Evolutionary conservation across 2,329 filamentous ascomycete genomes (phyloP).

Genomic region (Penicillium sp.): DNA sequence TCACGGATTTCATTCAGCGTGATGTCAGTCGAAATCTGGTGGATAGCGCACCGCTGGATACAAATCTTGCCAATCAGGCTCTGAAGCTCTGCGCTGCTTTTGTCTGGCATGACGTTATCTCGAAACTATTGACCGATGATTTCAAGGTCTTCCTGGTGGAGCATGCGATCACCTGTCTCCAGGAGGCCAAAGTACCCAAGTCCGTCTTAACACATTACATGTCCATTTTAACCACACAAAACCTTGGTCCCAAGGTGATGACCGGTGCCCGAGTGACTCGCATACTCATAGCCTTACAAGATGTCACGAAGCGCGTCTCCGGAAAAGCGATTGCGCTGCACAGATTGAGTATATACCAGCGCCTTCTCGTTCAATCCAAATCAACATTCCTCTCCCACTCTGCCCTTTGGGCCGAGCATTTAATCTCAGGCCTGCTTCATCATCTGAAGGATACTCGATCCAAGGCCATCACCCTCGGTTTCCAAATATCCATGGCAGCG

Average conservation of each 20-base stretch:
- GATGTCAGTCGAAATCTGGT: conserved; percentile 67
- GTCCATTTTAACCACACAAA: conserved; percentile 76
- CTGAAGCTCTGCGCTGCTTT: conserved; percentile 75
- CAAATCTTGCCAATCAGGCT: conserved; percentile 71
- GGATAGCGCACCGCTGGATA: conserved; percentile 58
- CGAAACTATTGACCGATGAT: conserved; percentile 69
- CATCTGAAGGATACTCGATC: conserved; percentile 71
- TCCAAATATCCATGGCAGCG: conserved; percentile 66
- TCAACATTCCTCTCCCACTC: conserved; percentile 67
- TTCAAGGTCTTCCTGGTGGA: conserved; percentile 80
- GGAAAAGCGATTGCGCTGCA: conserved; percentile 79
- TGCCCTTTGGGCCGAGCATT: conserved; percentile 75
- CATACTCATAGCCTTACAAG: conserved; percentile 68
- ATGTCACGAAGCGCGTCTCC: conserved; percentile 68
- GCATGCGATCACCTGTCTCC: conserved; percentile 70
- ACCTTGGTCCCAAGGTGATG: conserved; percentile 73
- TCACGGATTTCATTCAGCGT: conserved; percentile 79
- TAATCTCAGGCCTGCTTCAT: conserved; percentile 80
- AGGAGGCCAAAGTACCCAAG: conserved; percentile 69
- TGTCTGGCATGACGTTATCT: conserved; percentile 70
- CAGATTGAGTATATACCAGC: conserved; percentile 74
- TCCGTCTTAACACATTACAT: conserved; percentile 75
- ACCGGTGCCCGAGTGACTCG: conserved; percentile 67
- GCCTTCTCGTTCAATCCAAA: conserved; percentile 69
- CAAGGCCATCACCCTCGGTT: conserved; percentile 71